Evolutionary conservation across 768 basidiomycete species (phyloP), one percentile per base, ranked within the genome.

Genomic region (Mycena latifolia): DNA sequence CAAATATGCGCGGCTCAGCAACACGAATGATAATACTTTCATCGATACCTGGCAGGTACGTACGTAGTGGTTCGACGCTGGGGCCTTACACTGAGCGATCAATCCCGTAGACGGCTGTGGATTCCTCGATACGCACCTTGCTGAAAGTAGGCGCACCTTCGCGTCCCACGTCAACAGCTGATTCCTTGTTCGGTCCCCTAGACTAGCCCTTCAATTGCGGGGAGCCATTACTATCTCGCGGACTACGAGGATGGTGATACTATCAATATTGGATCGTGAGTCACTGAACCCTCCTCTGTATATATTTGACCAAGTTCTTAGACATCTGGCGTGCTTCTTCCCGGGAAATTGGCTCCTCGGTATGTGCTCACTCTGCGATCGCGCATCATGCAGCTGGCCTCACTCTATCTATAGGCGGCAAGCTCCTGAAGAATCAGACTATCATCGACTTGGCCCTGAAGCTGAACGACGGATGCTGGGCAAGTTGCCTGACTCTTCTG

Each of bases 271-370:
- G 85, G 90, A 9, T 92, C 92, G 66, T 67, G 43, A 50, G 61
- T 63, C 6, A n/a, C n/a, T n/a, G n/a, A n/a, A n/a, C n/a, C n/a
- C n/a, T n/a, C n/a, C n/a, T n/a, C n/a, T n/a, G n/a, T n/a, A n/a
- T n/a, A n/a, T n/a, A n/a, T n/a, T n/a, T n/a, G n/a, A 28, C 31
- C 11, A 1, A 8, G 15, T 14, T 29, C 25, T 8, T 37, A 67
- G 66, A 3, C 92, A 94, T 73, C 70, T 94, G 68, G 91, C 86
- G 1, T 94, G 92, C 71, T 94, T 89, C 82, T 71, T 85, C 62
- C 91, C 89, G 5, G 92, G 92, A n/a, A 94, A 93, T 73, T 93
- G 90, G 91, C 79, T 93, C 52, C 77, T 90, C 2, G 89, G 88
- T 87, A 25, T 14, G n/a, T 28, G 24, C 22, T 14, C 6, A 8